phyloP scores from a whole-genome alignment of 495 filamentous ascomycete genomes.

The Tuber aestivum region DNA sequence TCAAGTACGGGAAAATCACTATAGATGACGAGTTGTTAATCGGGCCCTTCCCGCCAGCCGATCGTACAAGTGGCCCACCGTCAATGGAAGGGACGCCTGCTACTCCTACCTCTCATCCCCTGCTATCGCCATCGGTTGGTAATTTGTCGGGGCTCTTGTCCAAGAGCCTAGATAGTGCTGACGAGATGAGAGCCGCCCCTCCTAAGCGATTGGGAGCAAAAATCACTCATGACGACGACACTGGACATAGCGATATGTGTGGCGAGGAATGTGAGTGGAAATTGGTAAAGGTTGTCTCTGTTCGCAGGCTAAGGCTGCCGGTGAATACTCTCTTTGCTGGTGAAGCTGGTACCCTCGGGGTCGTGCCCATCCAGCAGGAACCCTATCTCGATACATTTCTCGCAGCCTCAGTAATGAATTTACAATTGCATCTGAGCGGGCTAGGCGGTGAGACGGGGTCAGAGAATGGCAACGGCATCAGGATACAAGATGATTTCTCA shows the following conservation, averaged over 20 bases:
- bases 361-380: slow-evolving; percentile 51
- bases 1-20: slow-evolving; percentile 69
- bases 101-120: slow-evolving; percentile 28
- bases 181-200: slow-evolving; percentile 18
- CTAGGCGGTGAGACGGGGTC: slow-evolving; percentile 29
- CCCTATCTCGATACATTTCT: background rate
- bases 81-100: slow-evolving; percentile 36
- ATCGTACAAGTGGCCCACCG: background rate
- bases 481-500: slow-evolving; percentile 5
- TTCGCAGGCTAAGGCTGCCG: slow-evolving; percentile 80
- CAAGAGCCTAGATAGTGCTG: slow-evolving; percentile 31
- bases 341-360: slow-evolving; percentile 84
- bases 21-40: slow-evolving; percentile 73
- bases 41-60: slow-evolving; percentile 59
- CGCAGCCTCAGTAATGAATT: background rate
- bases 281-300: slow-evolving; percentile 58
- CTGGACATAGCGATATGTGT: slow-evolving; percentile 5
- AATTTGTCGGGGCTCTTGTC: slow-evolving; percentile 26
- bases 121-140: slow-evolving; percentile 23
- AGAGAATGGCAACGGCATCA: slow-evolving; percentile 13
- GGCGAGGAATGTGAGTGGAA: slow-evolving; percentile 36
- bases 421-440: slow-evolving; percentile 17
- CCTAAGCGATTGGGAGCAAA: background rate
- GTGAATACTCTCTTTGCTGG: slow-evolving; percentile 68
- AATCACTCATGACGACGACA: slow-evolving; percentile 15